Evolutionary conservation across 2,329 filamentous ascomycete genomes (phyloP), one percentile per base, ranked within the genome.

Genomic region (Macrophomina tecta): DNA sequence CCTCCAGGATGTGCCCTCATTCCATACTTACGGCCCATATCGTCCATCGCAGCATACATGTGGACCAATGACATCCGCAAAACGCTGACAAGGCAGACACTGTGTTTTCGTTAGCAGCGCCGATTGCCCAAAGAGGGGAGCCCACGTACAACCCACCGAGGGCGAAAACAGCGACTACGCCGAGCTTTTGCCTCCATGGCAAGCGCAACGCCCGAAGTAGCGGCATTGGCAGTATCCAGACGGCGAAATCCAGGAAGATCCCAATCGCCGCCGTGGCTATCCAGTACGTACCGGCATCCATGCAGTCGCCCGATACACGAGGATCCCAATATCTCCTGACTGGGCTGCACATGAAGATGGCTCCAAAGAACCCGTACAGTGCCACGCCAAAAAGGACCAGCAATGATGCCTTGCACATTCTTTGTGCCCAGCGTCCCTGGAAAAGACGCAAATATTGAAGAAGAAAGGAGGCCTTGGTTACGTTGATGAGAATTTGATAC

Each of bases 121-220:
- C 8, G n/a, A 14, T 8, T 16, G 7, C 14, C 12, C 12, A 18
- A 23, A 9, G 1, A 32, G 23, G 18, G 16, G 18, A 11, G 14
- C 8, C 71, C 77, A 68, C 72, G 23, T 23, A 81, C 79, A 79
- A 76, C 8, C 72, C 72, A 42, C 78, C 78, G 38, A 81, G 70
- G 5, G 73, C 73, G 64, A 82, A 79, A 58, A 81, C 74, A 5
- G 72, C 68, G 12, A 75, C 72, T 1, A 82, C 68, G 18, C 75
- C 75, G 55, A 73, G 68, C 69, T 80, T 81, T 66, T 80, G 76
- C 4, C 68, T 69, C 36, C 56, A 69, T 2, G 75, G 73, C 58
- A 81, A 74, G 6, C 73, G 70, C 14, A 82, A 70, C 5, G 70
- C 72, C 55, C 69, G 70, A 28, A 78, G 68, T 3, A 77, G 69